Percentiles rank a stretch among this genome's conserved stretches.
phyloP scores from a whole-genome alignment of 2,329 filamentous ascomycete genomes.

The Pseudohalonectria lignicola region DNA sequence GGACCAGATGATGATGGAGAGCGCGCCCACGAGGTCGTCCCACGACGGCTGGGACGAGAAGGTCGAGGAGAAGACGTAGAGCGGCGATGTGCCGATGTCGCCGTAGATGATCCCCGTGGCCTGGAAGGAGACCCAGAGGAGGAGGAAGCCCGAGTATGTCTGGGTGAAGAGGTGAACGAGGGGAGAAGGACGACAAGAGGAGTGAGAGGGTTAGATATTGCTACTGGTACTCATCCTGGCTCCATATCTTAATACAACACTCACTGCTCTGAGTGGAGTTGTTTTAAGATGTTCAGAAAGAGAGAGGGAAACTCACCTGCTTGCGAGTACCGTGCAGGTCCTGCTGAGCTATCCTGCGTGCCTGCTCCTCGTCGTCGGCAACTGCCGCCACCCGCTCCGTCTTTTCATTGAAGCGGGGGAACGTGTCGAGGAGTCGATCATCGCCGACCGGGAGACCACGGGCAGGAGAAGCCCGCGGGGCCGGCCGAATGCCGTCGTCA shows the following conservation, averaged over 20 bases:
- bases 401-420: no score
- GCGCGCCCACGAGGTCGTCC: slow-evolving; percentile 49
- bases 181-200: not conserved
- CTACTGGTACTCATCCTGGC: no score
- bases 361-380: slow-evolving; percentile 9
- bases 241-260: not conserved
- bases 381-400: no score
- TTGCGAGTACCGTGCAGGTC: slow-evolving; percentile 7
- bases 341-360: slow-evolving; percentile 6
- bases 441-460: no score
- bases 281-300: not conserved
- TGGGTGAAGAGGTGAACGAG: slow-evolving; percentile 2
- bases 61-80: slow-evolving; percentile 62
- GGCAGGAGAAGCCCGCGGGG: no score
- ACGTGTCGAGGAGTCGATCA: no score
- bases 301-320: slow-evolving; percentile 7
- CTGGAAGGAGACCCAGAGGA: slow-evolving; percentile 45
- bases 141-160: slow-evolving; percentile 12
- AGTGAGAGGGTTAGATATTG: not conserved
- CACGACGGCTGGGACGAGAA: slow-evolving; percentile 44
- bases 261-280: no score
- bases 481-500: not conserved
- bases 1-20: slow-evolving; percentile 61
- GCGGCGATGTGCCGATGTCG: slow-evolving; percentile 53
- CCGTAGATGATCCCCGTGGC: slow-evolving; percentile 58